Conservation (phyloP, 352 stramenopile genomes). For the Albugo candida region DNA sequence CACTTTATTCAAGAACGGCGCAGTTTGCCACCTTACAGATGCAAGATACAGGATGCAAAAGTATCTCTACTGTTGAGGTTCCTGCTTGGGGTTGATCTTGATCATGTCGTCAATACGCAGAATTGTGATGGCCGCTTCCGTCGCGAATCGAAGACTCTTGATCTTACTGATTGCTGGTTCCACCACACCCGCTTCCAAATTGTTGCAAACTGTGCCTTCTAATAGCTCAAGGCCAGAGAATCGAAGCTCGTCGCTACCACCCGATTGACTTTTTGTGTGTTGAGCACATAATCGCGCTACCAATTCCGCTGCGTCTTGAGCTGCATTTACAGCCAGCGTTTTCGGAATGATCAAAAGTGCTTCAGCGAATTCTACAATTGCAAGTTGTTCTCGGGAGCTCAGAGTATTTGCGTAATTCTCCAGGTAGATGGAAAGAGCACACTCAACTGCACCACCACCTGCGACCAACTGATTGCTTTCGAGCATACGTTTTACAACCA, state of each 20-base stretch:
- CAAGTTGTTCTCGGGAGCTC: conserved; percentile 94
- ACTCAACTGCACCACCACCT: conserved; percentile 94
- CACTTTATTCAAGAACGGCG: no score
- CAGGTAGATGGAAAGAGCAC: conserved; percentile 95
- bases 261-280: conserved; percentile 91
- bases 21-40: no score
- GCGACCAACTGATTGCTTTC: conserved; percentile 97
- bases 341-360: conserved; percentile 97
- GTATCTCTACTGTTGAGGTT: conserved; percentile 22
- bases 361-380: conserved; percentile 97
- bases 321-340: conserved; percentile 96
- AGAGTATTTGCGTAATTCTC: conserved; percentile 96
- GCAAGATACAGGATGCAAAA: no score
- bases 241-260: conserved; percentile 55
- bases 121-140: conserved; percentile 98
- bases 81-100: conserved; percentile 85
- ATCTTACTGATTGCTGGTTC: conserved; percentile 99
- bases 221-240: conserved; percentile 94
- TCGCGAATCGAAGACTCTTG: conserved; percentile 98
- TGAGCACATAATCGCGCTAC: conserved; percentile 91
- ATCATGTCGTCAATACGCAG: conserved; percentile 99
- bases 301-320: conserved; percentile 97
- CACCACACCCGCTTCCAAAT: conserved; percentile 92
- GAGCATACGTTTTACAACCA: conserved; percentile 99
- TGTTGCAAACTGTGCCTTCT: conserved; percentile 89